phyloP scores from a whole-genome alignment of 352 stramenopile genomes.

The Phytophthora uliginosa region DNA sequence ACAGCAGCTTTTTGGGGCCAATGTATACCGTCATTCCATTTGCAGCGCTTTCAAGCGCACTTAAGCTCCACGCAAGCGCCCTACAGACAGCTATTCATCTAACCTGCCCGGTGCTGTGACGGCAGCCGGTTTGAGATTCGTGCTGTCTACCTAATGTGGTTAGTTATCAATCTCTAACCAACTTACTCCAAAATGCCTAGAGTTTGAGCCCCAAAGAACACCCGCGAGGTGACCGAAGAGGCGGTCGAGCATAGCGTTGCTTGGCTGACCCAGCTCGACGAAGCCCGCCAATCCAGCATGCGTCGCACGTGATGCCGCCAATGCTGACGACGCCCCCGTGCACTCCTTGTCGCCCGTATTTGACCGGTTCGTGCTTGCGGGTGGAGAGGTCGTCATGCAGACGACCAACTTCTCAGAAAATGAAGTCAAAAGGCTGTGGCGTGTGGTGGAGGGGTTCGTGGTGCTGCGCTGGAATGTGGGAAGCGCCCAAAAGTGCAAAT shows the following conservation, averaged over 20 bases:
- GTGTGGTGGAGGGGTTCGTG: slow-evolving; percentile 2
- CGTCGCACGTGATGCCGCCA: slow-evolving; percentile 8
- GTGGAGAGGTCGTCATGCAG: slow-evolving; percentile 5
- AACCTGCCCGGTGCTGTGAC: no score
- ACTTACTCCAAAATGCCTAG: background rate
- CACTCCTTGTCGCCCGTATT: slow-evolving; percentile 10
- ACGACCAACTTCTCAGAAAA: slow-evolving; percentile 7
- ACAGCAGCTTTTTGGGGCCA: no score
- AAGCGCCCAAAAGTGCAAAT: slow-evolving; percentile 18
- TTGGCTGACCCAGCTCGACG: background rate
- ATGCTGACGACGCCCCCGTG: background rate
- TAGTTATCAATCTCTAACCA: background rate
- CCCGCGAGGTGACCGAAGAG: slow-evolving; percentile 10
- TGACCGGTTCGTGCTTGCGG: background rate
- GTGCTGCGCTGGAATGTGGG: slow-evolving; percentile 14
- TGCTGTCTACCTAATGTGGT: background rate
- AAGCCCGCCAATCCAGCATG: slow-evolving; percentile 8
- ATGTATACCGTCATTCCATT: no score
- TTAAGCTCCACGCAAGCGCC: background rate
- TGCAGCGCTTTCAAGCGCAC: background rate
- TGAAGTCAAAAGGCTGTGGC: slow-evolving; percentile 11
- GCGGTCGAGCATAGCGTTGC: slow-evolving; percentile 5
- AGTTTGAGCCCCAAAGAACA: background rate
- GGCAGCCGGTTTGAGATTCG: background rate
- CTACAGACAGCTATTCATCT: no score